Evolutionary conservation across 768 basidiomycete genomes (phyloP).

Genomic region (Mycena indigotica): DNA sequence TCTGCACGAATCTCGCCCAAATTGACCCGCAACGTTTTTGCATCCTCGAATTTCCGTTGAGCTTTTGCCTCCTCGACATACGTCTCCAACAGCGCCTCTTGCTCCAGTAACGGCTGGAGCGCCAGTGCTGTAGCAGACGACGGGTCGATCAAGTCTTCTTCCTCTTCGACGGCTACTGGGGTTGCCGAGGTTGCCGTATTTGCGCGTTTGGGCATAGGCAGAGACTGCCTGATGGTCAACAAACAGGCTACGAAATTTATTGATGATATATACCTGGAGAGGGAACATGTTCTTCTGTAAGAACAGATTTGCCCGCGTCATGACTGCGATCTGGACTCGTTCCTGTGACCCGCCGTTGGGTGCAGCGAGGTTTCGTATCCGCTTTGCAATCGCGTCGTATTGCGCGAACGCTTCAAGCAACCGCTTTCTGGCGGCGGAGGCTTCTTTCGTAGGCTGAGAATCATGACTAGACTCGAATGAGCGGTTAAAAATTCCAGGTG

Average conservation of each 20-base stretch:
- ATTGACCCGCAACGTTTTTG: slow-evolving; percentile 78
- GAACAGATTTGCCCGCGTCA: slow-evolving; percentile 74
- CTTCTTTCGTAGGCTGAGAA: slow-evolving; percentile 66
- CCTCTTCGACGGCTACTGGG: slow-evolving; percentile 13
- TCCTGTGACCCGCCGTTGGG: slow-evolving; percentile 72
- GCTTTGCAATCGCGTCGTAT: slow-evolving; percentile 87
- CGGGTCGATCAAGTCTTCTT: slow-evolving; percentile 48
- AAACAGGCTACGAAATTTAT: background rate
- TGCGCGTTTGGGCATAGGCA: slow-evolving; percentile 52
- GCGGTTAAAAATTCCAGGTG: background rate
- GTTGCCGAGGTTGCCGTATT: slow-evolving; percentile 11
- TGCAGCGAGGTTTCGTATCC: slow-evolving; percentile 74
- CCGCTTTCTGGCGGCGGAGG: slow-evolving; percentile 71
- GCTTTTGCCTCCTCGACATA: slow-evolving; percentile 90
- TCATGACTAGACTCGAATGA: slow-evolving; percentile 32
- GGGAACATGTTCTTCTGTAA: slow-evolving; percentile 91
- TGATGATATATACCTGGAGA: slow-evolving; percentile 54
- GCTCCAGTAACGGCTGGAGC: slow-evolving; percentile 89
- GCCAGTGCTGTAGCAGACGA: slow-evolving; percentile 71
- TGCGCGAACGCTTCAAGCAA: slow-evolving; percentile 84
- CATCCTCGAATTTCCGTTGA: slow-evolving; percentile 94
- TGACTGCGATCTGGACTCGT: slow-evolving; percentile 80
- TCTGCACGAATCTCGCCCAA: slow-evolving; percentile 82
- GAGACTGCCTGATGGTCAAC: slow-evolving; percentile 33
- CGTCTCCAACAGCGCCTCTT: slow-evolving; percentile 87